Base-by-base conservation (phyloP, 2,329 filamentous ascomycete genomes). In the Grosmannia serpens region DNA sequence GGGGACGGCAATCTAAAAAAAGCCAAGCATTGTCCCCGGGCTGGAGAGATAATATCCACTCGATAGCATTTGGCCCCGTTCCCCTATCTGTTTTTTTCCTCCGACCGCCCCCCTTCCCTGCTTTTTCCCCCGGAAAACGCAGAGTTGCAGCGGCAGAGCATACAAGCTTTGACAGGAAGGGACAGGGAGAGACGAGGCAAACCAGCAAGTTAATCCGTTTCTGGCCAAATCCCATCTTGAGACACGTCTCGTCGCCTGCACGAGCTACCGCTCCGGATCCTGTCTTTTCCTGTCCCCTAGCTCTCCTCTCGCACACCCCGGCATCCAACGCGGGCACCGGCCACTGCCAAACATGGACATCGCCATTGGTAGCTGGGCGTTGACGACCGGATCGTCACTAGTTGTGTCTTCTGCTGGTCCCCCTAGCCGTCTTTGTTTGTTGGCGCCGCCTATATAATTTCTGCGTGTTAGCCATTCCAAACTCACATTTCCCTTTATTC, bases 241-340 rank as follows among this genome's bases (percentile, higher is more conserved):
- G 60, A 62, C 61, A 62, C 49, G 61, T 63, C 60, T 53, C 51
- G 49, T 29, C 49, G 20, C 17, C 22, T 24, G 29, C 31, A 26
- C 56, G 27, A 58, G 38, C 35, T n/a, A 33, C 41, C 24, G 44
- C 56, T 24, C 51, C 51, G 24, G 29, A 53, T 55, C 57, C 41
- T 55, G 29, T 57, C 55, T 51, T 62, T 63, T 62, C 55, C 29
- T n/a, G 9, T 26, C 11, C 20, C 22, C 27, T 33, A 2, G 8
- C 8, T n/a, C 38, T 24, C 11, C 49, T 26, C 27, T 10, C 27
- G 3, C 24, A 49, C 46, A 13, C 46, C 46, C 22, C 22, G 24
- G 22, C 17, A 27, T 8, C 26, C 26, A 24, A 9, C 22, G 13
- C 26, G 46, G 24, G 9, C 24, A 17, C 24, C 13, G 46, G 46